Percentiles rank a stretch among this genome's conserved stretches.
Conservation (phyloP, 768 basidiomycete species). For the Hemileccinum impolitum region DNA sequence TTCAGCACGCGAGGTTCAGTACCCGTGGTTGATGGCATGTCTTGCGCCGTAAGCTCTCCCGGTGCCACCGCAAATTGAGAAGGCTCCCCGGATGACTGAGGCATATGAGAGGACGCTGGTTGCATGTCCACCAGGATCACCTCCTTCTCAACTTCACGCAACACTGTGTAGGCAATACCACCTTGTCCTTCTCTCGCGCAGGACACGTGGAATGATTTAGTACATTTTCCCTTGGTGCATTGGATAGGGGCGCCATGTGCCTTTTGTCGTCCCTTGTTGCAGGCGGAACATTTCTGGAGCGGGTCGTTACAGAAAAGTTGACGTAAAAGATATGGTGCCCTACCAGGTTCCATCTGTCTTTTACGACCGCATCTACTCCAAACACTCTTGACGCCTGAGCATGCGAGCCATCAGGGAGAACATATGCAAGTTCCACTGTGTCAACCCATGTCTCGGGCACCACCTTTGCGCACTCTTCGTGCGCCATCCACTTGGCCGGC, state of each 20-base stretch:
- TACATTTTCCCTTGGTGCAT: constrained; percentile 92
- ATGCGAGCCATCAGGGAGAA: constrained; percentile 30
- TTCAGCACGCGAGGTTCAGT: constrained; percentile 45
- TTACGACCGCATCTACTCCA: constrained; percentile 85
- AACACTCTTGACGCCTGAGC: constrained; percentile 57
- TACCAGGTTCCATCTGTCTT: constrained; percentile 91
- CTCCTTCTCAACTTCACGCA: constrained; percentile 78
- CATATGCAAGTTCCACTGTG: constrained; percentile 43
- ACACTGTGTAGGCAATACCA: constrained; percentile 56
- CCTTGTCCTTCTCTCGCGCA: constrained; percentile 64
- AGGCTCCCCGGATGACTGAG: constrained; percentile 4
- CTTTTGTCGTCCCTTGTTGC: constrained; percentile 64
- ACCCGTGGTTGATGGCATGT: constrained; percentile 2
- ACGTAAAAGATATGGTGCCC: constrained; percentile 23
- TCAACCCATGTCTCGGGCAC: constrained; percentile 94
- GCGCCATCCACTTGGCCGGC: constrained; percentile 62
- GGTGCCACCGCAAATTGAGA: not conserved
- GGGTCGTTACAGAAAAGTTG: not conserved
- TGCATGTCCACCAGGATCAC: constrained; percentile 58
- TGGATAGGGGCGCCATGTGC: constrained; percentile 82
- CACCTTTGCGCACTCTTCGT: constrained; percentile 73
- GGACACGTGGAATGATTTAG: constrained; percentile 89
- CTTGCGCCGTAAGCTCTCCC: not conserved
- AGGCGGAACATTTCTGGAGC: constrained; percentile 86
- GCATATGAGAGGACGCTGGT: constrained; percentile 5